A percentile compares a stretch with the other conserved stretches of the same genome.
These are phyloP conservation scores for Isatis tinctoria DNA, from an alignment of 345 rosid species.

Conservation along the genomic window DNA sequence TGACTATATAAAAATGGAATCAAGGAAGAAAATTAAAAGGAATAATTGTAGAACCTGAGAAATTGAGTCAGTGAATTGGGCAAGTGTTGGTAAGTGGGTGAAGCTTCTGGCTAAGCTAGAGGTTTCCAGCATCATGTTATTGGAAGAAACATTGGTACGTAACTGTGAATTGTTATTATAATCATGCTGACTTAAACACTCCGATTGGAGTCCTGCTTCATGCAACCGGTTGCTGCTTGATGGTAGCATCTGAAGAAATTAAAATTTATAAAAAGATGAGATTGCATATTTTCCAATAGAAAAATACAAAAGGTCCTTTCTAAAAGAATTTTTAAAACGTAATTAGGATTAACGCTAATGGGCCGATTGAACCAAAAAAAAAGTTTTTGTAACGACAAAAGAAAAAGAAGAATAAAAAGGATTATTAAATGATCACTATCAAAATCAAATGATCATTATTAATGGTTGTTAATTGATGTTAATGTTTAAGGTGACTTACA, in stretches of 20 bases:
- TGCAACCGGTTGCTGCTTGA: constrained; percentile 43
- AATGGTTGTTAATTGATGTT: constrained; percentile 16
- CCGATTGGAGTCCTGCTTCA: constrained; percentile 41
- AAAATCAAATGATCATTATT: too few relatives aligned
- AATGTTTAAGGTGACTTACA: constrained; percentile 50
- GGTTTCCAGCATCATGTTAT: constrained; percentile 35
- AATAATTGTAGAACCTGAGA: constrained; percentile 42
- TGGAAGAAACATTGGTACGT: constrained; percentile 35
- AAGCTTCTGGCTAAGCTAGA: constrained; percentile 20
- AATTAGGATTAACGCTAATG: constrained; percentile 4
- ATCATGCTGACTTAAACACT: constrained; percentile 38
- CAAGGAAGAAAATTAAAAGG: background rate
- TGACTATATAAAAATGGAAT: background rate
- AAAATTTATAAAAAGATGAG: constrained; percentile 14
- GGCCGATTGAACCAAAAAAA: background rate
- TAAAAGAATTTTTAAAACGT: background rate
- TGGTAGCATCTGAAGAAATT: constrained; percentile 31
- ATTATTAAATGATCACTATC: background rate
- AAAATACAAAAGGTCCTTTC: constrained; percentile 11
- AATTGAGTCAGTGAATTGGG: constrained; percentile 42
- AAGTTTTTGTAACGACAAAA: background rate
- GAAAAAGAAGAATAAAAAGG: background rate
- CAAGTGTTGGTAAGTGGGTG: constrained; percentile 46
- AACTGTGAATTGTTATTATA: constrained; percentile 23
- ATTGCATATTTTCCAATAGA: background rate